These are phyloP conservation scores for Alloteropsis semialata DNA, from an alignment of 176 grass and related monocot species.

Conservation along the genomic window DNA sequence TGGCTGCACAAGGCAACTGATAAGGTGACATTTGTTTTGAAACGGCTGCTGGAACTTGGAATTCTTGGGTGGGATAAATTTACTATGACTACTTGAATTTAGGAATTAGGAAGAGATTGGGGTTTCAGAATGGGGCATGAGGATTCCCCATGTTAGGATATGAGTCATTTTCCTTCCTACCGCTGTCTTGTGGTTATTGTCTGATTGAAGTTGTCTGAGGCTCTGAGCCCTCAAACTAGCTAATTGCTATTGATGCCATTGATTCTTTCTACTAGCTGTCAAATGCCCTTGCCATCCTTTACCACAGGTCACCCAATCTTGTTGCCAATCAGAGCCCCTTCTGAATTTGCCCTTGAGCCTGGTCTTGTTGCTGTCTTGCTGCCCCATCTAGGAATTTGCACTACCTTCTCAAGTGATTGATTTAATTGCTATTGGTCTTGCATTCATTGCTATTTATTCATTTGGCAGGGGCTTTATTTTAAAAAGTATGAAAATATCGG, in stretches of 20 bases:
- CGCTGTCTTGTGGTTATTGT: neutral
- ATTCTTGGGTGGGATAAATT: too few species aligned
- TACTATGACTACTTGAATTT: too few species aligned
- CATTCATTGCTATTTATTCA: neutral
- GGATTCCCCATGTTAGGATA: neutral
- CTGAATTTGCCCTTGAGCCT: neutral
- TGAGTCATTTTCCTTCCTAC: neutral
- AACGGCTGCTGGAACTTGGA: neutral
- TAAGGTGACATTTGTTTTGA: neutral
- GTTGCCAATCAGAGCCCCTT: neutral
- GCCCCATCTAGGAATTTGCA: too few species aligned
- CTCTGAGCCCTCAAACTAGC: neutral
- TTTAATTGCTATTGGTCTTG: neutral
- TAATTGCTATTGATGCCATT: neutral
- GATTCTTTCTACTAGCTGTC: neutral
- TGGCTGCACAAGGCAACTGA: neutral
- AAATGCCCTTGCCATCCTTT: neutral
- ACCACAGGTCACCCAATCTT: neutral
- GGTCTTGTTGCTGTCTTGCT: too few species aligned
- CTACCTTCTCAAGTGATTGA: neutral
- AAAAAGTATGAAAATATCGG: neutral
- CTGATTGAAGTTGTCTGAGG: neutral
- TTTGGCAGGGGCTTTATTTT: neutral
- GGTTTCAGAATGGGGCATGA: neutral
- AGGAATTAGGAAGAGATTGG: neutral